Evolutionary conservation across 768 basidiomycete genomes (phyloP).

Genomic region (Baorangia bicolor): DNA sequence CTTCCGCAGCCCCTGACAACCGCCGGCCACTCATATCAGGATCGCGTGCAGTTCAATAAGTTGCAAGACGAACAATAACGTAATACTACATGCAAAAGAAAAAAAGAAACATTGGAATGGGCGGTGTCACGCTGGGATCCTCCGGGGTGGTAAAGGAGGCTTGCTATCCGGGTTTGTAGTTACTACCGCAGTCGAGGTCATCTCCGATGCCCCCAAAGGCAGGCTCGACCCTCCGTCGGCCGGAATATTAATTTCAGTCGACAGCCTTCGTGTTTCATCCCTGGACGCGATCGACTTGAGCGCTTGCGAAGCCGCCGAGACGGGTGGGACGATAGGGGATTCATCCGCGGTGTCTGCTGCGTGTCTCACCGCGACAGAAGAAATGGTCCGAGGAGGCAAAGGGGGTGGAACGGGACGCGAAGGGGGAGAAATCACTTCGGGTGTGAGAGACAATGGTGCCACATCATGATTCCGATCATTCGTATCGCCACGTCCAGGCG

Average conservation of each 20-base stretch:
- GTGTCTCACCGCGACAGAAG: conserved; percentile 32
- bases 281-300: conserved; percentile 57
- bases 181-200: conserved; percentile 2
- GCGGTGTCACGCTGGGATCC: conserved; percentile 11
- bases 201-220: conserved; percentile 3
- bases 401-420: conserved; percentile 37
- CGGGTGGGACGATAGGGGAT: conserved; percentile 13
- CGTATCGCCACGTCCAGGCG: conserved; percentile 9
- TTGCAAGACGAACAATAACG: background rate
- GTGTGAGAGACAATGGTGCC: conserved; percentile 27
- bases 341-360: conserved; percentile 28
- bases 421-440: conserved; percentile 20
- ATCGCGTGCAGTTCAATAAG: background rate
- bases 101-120: background rate
- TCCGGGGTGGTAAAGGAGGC: conserved; percentile 39
- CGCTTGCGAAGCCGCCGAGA: conserved; percentile 49
- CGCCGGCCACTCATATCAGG: background rate
- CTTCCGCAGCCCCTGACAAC: conserved; percentile 1
- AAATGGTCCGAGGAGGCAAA: conserved; percentile 41
- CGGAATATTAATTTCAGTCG: conserved; percentile 21
- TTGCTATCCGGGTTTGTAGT: conserved; percentile 12
- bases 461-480: conserved; percentile 31
- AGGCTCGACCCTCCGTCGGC: conserved; percentile 1
- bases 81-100: conserved; percentile 5
- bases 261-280: conserved; percentile 37